Base-by-base conservation (phyloP, 2,329 filamentous ascomycete genomes). In the Colletotrichum aenigma region DNA sequence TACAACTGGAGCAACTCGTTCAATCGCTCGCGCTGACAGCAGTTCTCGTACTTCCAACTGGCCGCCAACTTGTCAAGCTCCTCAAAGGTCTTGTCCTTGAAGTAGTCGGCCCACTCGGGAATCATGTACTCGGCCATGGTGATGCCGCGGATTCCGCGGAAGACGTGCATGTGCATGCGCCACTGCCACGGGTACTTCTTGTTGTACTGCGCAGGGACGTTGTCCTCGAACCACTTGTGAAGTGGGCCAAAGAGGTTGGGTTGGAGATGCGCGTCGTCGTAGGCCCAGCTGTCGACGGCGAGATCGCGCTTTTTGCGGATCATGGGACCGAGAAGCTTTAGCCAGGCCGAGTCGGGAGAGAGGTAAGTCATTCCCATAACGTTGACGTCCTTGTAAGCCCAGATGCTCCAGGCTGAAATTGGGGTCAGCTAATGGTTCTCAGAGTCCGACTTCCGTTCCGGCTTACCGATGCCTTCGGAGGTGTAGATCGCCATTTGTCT, bases 271-370 rank as follows among this genome's bases (percentile, higher is more conserved):
- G 71, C 78, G 78, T 80, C 76, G 71, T 84, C 79, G 80, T 82
- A 32, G 58, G 89, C 90, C 89, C 90, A 91, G 16, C 85, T 86
- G 78, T 91, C 90, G 4, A 91, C 82, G 65, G 88, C 87, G 18
- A 90, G 82, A 0, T 80, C 78, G 21, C 86, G 84, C 80, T 92
- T 91, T 82, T 91, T 91, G 60, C 86, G 85, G 4, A 91, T 80
- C 77, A 91, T 90, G 0, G 87, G 85, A 28, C 84, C 79, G 60
- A 91, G 86, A 3, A 87, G 85, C 48, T 83, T 84, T 77, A 89
- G 89, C 82, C 89, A 90, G 18, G 83, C 79, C 26, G 84, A 86
- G 21, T 86, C 79, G 0, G 86, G 84, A 16, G 81, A 81, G 2
- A 86, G 84, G 72, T 88, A 86, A 3, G 89, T 84, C 88, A 90